Base-by-base conservation (phyloP, 306 rosid genomes). In the Vicia sativa region DNA sequence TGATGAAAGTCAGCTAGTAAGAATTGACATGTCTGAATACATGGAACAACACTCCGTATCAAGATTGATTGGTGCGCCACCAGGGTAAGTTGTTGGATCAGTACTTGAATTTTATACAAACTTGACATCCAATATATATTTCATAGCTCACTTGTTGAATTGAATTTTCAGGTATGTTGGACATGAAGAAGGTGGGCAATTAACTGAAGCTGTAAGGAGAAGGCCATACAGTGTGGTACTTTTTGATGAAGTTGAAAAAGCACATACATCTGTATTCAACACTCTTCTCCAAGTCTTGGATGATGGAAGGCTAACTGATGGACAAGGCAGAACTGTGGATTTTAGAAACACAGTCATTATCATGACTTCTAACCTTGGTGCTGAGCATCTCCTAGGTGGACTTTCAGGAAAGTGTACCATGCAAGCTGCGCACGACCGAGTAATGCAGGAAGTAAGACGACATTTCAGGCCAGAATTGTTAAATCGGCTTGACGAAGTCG, bases 281-380 rank as follows among this genome's bases (percentile, higher is more conserved):
- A 84, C 91, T 11, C 90, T 92, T 0, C 89, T 92, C 2, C 98
- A 90, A 79, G 96, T 92, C 12, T 42, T 92, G 4, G 98, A 92
- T 19, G 98, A 92, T 67, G 96, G 98, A 16, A 87, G 96, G 45
- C 39, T 92, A 37, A 92, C 98, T 7, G 98, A 92, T 43, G 98
- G 96, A 9, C 96, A 90, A 77, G 96, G 98, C 60, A 96, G 90
- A 0, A 90, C 93, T 0, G 96, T 92, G 15, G 98, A 92, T 71
- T 92, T 92, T 9, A 82, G 89, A 53, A 92, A 92, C 70, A 87
- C 96, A 0, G 96, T 92, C 15, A 86, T 92, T 0, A 90, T 92
- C 54, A 87, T 92, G 98, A 90, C 98, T 11, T 92, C 96, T 4
- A 92, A 92, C 66, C 93, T 92, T 9, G 98, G 98, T 54, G 93